These are phyloP conservation scores for Cercospora zeina DNA, from an alignment of 2,329 filamentous ascomycete genomes.

Conservation along the genomic window DNA sequence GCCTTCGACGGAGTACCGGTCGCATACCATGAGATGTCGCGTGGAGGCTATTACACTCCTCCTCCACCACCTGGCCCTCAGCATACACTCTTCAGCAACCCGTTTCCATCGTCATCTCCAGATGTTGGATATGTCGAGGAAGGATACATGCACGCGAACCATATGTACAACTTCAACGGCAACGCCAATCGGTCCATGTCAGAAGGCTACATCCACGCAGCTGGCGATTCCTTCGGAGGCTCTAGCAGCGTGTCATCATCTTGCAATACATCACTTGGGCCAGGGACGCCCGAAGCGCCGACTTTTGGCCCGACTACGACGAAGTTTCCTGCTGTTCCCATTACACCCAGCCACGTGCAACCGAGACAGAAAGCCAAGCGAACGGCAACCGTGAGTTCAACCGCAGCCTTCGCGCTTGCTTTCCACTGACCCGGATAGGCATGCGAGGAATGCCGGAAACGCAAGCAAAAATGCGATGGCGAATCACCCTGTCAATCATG, in stretches of 20 bases:
- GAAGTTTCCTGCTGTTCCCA: conserved; percentile 30
- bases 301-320: conserved; percentile 15
- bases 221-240: conserved; percentile 25
- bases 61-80: conserved; percentile 24
- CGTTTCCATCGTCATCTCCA: conserved; percentile 22
- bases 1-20: conserved; percentile 24
- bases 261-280: conserved; percentile 28
- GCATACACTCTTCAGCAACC: conserved; percentile 27
- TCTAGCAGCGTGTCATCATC: conserved; percentile 26
- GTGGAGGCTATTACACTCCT: conserved; percentile 26
- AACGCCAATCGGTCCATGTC: conserved; percentile 23
- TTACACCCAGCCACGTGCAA: conserved; percentile 28
- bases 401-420: background rate
- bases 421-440: conserved; percentile 19
- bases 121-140: conserved; percentile 25
- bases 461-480: conserved; percentile 33
- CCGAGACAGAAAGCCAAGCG: conserved; percentile 33
- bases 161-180: conserved; percentile 22
- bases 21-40: conserved; percentile 28
- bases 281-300: conserved; percentile 26
- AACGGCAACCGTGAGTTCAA: conserved; percentile 29
- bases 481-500: conserved; percentile 30
- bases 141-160: conserved; percentile 27
- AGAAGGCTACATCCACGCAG: conserved; percentile 25
- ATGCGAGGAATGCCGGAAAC: conserved; percentile 33